Conservation (phyloP, 176 grass and related monocot species). For the Juncus effusus region DNA sequence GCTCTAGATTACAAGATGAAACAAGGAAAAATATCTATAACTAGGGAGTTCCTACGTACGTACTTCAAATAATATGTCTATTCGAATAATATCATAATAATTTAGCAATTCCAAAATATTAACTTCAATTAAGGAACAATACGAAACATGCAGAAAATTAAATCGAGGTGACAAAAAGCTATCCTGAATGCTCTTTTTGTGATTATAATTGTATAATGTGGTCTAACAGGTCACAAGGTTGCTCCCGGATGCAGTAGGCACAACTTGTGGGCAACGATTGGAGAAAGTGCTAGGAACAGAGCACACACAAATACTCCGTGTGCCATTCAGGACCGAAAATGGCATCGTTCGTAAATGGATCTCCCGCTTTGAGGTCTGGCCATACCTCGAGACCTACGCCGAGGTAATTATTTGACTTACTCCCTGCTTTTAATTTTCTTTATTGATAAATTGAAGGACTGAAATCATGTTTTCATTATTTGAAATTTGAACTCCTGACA, state of each 20-base stretch:
- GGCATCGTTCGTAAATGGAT: constrained; percentile 99
- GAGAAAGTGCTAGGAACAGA: constrained; percentile 97
- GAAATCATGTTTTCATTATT: not conserved
- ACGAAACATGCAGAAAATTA: no score
- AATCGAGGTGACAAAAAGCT: no score
- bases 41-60: no score
- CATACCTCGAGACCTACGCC: constrained; percentile 90
- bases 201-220: constrained; percentile 1
- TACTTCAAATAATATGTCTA: no score
- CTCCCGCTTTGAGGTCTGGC: constrained; percentile 99
- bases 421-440: not conserved
- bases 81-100: no score
- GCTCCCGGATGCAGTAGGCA: constrained; percentile 89
- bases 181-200: not conserved
- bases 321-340: constrained; percentile 89
- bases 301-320: constrained; percentile 94
- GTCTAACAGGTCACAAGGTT: constrained; percentile 75
- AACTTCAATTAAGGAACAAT: no score
- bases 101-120: no score
- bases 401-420: constrained; percentile 49
- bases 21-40: no score
- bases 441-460: not conserved
- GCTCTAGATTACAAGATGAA: no score
- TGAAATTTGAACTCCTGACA: not conserved
- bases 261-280: constrained; percentile 85